Base-by-base conservation (phyloP, 2,329 filamentous ascomycete genomes). In the Emergomyces orientalis region DNA sequence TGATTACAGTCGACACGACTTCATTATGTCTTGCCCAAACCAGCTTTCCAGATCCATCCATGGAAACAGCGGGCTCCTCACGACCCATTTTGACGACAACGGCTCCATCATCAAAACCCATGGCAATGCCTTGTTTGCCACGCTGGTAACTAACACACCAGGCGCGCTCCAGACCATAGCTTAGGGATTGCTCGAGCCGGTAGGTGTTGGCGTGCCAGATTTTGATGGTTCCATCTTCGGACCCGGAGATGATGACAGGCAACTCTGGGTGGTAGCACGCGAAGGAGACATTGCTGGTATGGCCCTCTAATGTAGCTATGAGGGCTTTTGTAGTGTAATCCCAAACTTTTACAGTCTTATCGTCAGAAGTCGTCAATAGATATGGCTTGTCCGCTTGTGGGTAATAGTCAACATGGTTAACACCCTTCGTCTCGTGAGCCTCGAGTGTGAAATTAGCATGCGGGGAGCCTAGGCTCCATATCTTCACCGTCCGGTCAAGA, bases 191-290 rank as follows among this genome's bases (percentile, higher is more conserved):
- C 77, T 97, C 94, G 64, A 97, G 84, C 68, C 94, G 85, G 77
- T 97, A 97, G 61, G 94, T 99, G 73, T 96, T 97, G 67, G 93
- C 92, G 75, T 99, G 92, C 94, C 94, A 99, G 76, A 99, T 92
- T 77, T 96, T 95, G 74, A 99, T 87, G 0, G 92, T 96, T 67
- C 93, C 93, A 76, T 99, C 94, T 77, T 99, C 94, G 32, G 93
- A 97, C 70, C 94, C 94, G 30, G 94, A 97, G 63, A 99, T 93
- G 72, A 99, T 99, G 68, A 99, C 88, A 2, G 94, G 94, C 58
- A 99, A 81, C 77, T 97, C 93, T 1, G 94, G 94, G 77, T 99
- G 94, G 74, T 97, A 99, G 77, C 92, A 95, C 59, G 94, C 94
- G 72, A 97, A 99, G 2, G 92, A 97, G 57, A 99, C 94, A 72